Conservation (phyloP, 2,329 filamentous ascomycete genomes). For the Diaporthe citri region DNA sequence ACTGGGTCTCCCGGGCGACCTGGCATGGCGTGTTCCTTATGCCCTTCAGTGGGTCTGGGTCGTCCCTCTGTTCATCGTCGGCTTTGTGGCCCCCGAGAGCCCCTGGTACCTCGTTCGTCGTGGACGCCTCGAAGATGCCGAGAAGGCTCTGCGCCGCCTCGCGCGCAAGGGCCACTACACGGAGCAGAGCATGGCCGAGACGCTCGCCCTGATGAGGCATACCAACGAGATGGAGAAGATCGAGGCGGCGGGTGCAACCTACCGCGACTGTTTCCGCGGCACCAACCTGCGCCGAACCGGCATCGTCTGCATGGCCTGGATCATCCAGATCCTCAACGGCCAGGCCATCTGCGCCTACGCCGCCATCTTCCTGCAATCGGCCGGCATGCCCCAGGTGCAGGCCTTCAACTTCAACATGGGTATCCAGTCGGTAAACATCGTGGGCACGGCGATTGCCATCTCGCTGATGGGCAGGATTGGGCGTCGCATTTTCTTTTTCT, state of each 20-base stretch:
- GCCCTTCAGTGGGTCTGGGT: constrained; percentile 58
- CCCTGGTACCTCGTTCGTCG: constrained; percentile 58
- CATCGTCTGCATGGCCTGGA: constrained; percentile 62
- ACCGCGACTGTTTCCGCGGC: constrained; percentile 65
- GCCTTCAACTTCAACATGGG: constrained; percentile 61
- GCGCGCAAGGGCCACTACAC: constrained; percentile 42
- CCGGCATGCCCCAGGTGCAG: constrained; percentile 58
- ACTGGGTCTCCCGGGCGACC: constrained; percentile 49
- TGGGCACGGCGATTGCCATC: constrained; percentile 66
- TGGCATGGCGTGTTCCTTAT: constrained; percentile 53
- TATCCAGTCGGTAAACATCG: constrained; percentile 62
- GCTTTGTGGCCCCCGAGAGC: constrained; percentile 58
- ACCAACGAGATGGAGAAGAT: constrained; percentile 64
- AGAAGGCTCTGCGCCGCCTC: constrained; percentile 50
- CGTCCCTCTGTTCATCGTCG: constrained; percentile 50
- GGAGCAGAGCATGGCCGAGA: constrained; percentile 59
- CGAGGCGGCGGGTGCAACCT: constrained; percentile 57
- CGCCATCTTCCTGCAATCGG: constrained; percentile 59
- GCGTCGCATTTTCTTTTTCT: constrained; percentile 62
- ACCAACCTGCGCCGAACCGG: constrained; percentile 64
- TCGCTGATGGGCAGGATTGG: constrained; percentile 61
- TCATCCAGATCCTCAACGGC: constrained; percentile 62
- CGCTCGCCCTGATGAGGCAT: constrained; percentile 66
- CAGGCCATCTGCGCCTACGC: constrained; percentile 64
- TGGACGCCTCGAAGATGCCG: constrained; percentile 50